Evolutionary conservation across 2,329 filamentous ascomycete genomes (phyloP).

Genomic region (Hirsutella minnesotensis): DNA sequence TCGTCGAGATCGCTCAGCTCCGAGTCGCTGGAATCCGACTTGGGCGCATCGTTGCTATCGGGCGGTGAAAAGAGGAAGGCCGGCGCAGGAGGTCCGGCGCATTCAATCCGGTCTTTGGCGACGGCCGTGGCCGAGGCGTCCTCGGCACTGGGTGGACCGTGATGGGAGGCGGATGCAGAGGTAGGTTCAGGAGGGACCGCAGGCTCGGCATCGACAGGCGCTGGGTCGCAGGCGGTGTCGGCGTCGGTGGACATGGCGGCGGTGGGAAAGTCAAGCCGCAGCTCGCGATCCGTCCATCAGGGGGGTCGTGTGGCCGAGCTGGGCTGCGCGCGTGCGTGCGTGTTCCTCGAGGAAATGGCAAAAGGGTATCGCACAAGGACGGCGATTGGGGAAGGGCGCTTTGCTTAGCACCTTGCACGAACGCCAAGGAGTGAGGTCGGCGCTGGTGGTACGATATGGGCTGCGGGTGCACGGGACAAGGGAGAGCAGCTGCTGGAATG

Average conservation of each 20-base stretch:
- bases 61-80: constrained; percentile 50
- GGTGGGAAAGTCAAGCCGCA: constrained; percentile 20
- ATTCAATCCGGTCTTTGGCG: constrained; percentile 17
- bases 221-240: constrained; percentile 37
- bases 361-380: constrained; percentile 4
- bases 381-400: not conserved
- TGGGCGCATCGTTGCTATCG: constrained; percentile 49
- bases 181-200: constrained; percentile 3
- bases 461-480: not conserved
- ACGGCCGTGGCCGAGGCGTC: constrained; percentile 14
- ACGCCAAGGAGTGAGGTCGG: constrained; percentile 2
- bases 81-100: constrained; percentile 22
- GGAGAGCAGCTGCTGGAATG: constrained; percentile 3
- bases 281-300: constrained; percentile 23
- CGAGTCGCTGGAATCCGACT: constrained; percentile 49
- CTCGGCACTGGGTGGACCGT: constrained; percentile 3
- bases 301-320: constrained; percentile 7
- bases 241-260: constrained; percentile 43
- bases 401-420: not conserved
- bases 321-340: constrained; percentile 1
- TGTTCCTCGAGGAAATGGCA: not conserved
- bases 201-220: constrained; percentile 16
- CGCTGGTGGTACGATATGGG: not conserved
- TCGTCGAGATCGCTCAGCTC: constrained; percentile 56
- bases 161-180: constrained; percentile 7